A percentile compares a stretch with the other conserved stretches of the same genome.
These are phyloP conservation scores for Pholiota microspora DNA, from an alignment of 768 basidiomycete species.

Conservation along the genomic window DNA sequence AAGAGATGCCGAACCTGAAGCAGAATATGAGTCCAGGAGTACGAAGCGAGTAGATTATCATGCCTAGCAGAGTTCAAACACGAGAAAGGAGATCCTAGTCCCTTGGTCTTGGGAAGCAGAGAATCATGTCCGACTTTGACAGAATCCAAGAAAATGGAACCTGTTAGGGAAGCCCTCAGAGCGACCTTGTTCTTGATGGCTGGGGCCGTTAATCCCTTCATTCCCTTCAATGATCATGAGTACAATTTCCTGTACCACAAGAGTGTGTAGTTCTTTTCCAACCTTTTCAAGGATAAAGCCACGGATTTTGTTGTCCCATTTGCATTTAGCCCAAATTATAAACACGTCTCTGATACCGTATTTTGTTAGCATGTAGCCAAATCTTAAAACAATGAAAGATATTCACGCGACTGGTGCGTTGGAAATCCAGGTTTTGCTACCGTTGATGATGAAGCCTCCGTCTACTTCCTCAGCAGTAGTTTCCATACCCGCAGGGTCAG, in stretches of 20 bases:
- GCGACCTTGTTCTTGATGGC: slow-evolving; percentile 93
- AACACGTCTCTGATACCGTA: slow-evolving; percentile 68
- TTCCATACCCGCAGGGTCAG: slow-evolving; percentile 97
- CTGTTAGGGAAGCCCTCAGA: slow-evolving; percentile 79
- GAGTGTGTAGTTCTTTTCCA: slow-evolving; percentile 6
- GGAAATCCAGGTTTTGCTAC: slow-evolving; percentile 97
- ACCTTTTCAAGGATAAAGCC: slow-evolving; percentile 94
- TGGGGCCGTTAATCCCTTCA: slow-evolving; percentile 79
- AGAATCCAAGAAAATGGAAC: slow-evolving; percentile 90
- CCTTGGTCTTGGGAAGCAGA: slow-evolving; percentile 73
- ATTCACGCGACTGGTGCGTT: slow-evolving; percentile 89
- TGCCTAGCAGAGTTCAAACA: slow-evolving; percentile 89
- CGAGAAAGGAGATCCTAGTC: slow-evolving; percentile 84
- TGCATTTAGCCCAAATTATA: slow-evolving; percentile 91
- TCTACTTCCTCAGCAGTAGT: slow-evolving; percentile 83
- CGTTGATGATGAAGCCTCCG: slow-evolving; percentile 83
- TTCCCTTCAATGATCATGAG: slow-evolving; percentile 47
- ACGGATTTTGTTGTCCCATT: slow-evolving; percentile 89
- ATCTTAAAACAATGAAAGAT: neutral
- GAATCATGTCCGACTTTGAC: slow-evolving; percentile 75
- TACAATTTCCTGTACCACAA: neutral
- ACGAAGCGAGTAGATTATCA: slow-evolving; percentile 10
- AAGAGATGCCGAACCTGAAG: slow-evolving; percentile 78
- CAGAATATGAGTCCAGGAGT: neutral
- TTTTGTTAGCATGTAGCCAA: slow-evolving; percentile 3